Evolutionary conservation across 2,329 filamentous ascomycete genomes (phyloP).

Genomic region (Fusarium equiseti): DNA sequence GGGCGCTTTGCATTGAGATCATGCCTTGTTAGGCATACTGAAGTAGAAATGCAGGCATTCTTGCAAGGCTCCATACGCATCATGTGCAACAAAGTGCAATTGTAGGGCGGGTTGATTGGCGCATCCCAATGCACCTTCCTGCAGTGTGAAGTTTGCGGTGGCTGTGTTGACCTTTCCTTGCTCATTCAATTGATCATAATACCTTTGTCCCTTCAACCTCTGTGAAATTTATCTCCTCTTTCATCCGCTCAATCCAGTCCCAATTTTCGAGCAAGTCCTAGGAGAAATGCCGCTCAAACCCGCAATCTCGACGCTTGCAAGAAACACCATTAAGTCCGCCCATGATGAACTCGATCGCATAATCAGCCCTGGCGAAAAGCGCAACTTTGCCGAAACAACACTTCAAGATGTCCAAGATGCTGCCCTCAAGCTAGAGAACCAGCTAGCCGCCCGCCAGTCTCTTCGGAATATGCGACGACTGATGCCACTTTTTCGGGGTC

Average conservation of each 20-base stretch:
- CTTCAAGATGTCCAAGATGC: constrained; percentile 39
- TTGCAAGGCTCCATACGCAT: no score
- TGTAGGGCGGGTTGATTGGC: not conserved
- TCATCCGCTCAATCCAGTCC: rapidly evolving
- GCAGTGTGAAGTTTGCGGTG: constrained; percentile 5
- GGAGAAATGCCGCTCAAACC: constrained; percentile 23
- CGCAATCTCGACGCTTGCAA: constrained; percentile 10
- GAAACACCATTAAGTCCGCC: constrained; percentile 8
- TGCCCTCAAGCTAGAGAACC: constrained; percentile 54
- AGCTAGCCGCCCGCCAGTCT: constrained; percentile 53
- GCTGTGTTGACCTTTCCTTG: not conserved
- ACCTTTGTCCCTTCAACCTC: not conserved
- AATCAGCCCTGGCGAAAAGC: constrained; percentile 21
- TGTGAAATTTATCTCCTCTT: rapidly evolving
- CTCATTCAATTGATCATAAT: not conserved
- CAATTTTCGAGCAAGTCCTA: no score
- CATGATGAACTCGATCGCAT: constrained; percentile 24
- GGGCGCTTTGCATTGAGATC: no score
- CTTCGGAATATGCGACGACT: constrained; percentile 60
- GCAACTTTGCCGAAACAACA: not conserved
- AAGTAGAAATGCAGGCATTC: no score
- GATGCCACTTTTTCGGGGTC: constrained; percentile 55
- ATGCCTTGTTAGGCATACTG: not conserved
- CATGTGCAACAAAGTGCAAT: not conserved
- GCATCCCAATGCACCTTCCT: not conserved